Evolutionary conservation across 2,329 filamentous ascomycete species (phyloP).

Genomic region (Cladophialophora psammophila): DNA sequence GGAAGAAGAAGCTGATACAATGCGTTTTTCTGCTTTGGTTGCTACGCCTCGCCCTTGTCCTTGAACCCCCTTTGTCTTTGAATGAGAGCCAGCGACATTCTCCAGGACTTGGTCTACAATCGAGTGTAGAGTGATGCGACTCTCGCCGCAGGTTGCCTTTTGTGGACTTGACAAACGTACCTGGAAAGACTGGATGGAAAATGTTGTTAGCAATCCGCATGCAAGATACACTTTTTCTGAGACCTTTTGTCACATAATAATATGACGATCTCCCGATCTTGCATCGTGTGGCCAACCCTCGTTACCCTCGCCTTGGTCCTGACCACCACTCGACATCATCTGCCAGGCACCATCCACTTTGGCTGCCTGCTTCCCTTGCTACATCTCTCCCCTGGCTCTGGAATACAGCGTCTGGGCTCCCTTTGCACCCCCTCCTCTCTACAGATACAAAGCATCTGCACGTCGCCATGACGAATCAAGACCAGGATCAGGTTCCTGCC

Average conservation of each 20-base stretch:
- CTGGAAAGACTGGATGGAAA: not conserved
- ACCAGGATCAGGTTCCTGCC: constrained; percentile 17
- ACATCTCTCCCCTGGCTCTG: not conserved
- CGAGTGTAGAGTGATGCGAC: not conserved
- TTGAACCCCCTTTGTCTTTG: not conserved
- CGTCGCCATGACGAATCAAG: constrained; percentile 24
- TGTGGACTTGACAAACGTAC: not conserved
- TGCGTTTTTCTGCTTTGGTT: constrained; percentile 1
- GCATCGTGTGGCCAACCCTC: constrained; percentile 12
- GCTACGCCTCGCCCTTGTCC: not conserved
- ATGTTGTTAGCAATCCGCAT: not conserved
- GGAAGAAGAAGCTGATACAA: not conserved
- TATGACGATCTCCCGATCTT: constrained; percentile 16
- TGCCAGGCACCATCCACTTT: not conserved
- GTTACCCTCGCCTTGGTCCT: not conserved
- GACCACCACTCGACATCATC: not conserved
- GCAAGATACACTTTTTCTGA: not conserved
- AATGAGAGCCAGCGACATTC: not conserved
- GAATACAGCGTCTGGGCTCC: not conserved
- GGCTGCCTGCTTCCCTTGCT: not conserved
- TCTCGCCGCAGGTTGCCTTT: not conserved
- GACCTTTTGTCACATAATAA: not conserved
- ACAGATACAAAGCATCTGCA: not conserved
- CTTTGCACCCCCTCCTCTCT: not conserved
- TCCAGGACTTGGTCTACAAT: not conserved